Conservation (phyloP, 345 rosid species). For the Eutrema japonicum region DNA sequence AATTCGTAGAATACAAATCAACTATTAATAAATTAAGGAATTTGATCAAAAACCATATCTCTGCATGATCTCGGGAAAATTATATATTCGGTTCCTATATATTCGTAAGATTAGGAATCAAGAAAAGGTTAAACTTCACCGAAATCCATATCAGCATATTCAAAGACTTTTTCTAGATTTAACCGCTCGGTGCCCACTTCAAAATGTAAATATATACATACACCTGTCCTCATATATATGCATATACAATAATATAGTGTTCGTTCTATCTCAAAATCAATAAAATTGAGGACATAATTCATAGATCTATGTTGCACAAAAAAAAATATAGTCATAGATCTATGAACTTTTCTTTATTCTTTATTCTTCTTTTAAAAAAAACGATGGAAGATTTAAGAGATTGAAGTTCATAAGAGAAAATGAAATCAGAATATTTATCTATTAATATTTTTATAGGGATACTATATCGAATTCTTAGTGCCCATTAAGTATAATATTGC, state of each 20-base stretch:
- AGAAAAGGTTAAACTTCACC: constrained; percentile 19
- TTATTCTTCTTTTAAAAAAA: background rate
- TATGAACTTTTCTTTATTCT: background rate
- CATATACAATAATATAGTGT: background rate
- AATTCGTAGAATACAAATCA: constrained; percentile 25
- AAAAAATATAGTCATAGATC: background rate
- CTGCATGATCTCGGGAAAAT: constrained; percentile 18
- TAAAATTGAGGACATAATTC: background rate
- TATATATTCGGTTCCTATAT: constrained; percentile 26
- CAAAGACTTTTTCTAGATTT: constrained; percentile 16
- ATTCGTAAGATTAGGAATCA: constrained; percentile 26
- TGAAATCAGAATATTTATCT: background rate
- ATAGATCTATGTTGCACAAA: background rate
- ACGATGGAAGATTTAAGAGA: background rate
- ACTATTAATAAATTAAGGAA: constrained; percentile 19
- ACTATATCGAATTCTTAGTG: background rate
- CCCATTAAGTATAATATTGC: background rate
- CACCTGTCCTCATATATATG: background rate
- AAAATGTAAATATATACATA: background rate
- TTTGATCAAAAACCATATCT: constrained; percentile 38
- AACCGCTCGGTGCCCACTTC: constrained; percentile 1
- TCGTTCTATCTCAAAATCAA: background rate
- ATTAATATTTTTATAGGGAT: background rate
- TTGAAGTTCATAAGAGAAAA: background rate
- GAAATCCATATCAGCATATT: constrained; percentile 31